Base-by-base conservation (phyloP, 2,329 filamentous ascomycete species). In the Teratosphaeriaceae sp. region DNA sequence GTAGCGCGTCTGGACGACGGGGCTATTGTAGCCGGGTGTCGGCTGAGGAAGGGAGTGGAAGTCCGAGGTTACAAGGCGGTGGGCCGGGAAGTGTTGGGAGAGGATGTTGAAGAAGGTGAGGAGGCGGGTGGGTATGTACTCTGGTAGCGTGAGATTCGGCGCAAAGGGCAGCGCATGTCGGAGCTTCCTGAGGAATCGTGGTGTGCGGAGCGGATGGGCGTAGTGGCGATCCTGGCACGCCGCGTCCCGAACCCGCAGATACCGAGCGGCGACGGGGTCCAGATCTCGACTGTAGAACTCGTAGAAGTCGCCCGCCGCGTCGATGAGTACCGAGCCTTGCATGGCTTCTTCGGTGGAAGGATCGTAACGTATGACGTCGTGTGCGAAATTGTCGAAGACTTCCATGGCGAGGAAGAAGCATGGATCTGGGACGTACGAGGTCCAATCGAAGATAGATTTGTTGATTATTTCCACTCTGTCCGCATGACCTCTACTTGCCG, bases 331-430 rank as follows among this genome's bases (percentile, higher is more conserved):
- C 49, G 82, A 82, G 38, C 88, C 88, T 69, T 98, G 94, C 42
- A 95, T 76, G 0, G 90, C 85, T 52, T 84, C 72, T 62, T 88
- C 85, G 9, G 88, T 94, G 47, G 74, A 67, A 9, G 84, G 74
- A 66, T 97, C 84, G 69, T 97, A 98, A 50, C 94, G 89, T 49
- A 98, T 80, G 46, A 83, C 78, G 68, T 98, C 92, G 70, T 98
- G 94, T 26, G 88, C 82, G 63, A 98, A 97, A 69, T 98, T 98
- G 72, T 98, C 92, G 60, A 96, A 95, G 52, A 98, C 92, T 67
- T 98, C 92, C 67, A 98, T 84, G 34, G 90, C 92, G 31, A 98
- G 78, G 73, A 98, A 97, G 74, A 94, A 98, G 71, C 92, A 97
- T 0, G 90, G 92, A 2, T 84, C 85, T 7, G 88, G 84, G n/a